Evolutionary conservation across 305 asterid species (phyloP), one percentile per base, ranked within the genome.

Genomic region (Solanum hybrid): DNA sequence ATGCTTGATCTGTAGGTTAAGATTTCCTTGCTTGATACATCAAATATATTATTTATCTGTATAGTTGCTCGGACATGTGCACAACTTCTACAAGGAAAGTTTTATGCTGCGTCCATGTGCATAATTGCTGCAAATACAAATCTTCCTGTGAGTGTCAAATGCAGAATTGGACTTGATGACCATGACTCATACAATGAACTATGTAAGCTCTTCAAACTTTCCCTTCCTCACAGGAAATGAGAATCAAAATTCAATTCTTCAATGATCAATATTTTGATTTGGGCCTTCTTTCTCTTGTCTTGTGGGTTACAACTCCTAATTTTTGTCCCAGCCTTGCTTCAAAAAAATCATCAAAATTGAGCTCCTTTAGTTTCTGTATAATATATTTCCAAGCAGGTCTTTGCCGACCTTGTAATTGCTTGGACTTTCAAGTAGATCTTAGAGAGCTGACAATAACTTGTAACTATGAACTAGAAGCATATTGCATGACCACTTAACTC

Each of bases 1-100:
- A 97, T 97, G 99, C 99, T 96, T 92, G 98, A 96, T 89, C 99
- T 27, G 29, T 98, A 96, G 99, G 99, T 97, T 80, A 90, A 95
- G 88, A 31, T 27, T 69, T 77, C 82, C 90, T 88, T 78, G 69
- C 89, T 87, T 35, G 69, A 69, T 80, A 85, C 40, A 85, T 71
- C 89, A 85, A 87, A 69, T 40, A 37, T 24, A 22, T 56, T 82
- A 86, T 31, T 19, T 71, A 37, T 91, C 42, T 85, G 78, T 84
- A 89, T 82, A 91, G 86, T 77, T 90, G 90, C 89, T 90, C 94
- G 95, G 92, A 94, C 85, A 91, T 89, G 73, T 87, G 77, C 88
- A 78, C 88, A 51, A 90, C 91, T 92, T 89, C 91, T 95, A 88
- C 94, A 94, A 95, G 95, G 97, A 93, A 96, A 97, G 99, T 93